phyloP scores from a whole-genome alignment of 2,329 filamentous ascomycete species.

The Pyrenochaeta sp. region DNA sequence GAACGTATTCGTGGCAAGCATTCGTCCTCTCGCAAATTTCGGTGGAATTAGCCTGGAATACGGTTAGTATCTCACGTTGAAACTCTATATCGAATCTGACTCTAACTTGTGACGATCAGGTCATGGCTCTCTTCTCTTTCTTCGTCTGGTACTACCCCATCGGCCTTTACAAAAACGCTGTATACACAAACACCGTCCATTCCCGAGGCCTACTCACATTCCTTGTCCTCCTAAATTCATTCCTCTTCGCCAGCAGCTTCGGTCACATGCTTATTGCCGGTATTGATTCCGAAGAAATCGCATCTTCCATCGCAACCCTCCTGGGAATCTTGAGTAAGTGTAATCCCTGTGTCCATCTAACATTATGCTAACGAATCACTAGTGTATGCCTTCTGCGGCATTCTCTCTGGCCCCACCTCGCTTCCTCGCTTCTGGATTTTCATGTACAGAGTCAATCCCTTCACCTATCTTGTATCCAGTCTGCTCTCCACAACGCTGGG shows the following conservation, averaged over 20 bases:
- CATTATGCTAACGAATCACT: too few species aligned
- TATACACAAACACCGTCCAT: slow-evolving; percentile 62
- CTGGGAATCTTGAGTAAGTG: slow-evolving; percentile 61
- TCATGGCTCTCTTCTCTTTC: slow-evolving; percentile 60
- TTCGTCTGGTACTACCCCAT: slow-evolving; percentile 69
- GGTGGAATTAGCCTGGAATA: slow-evolving; percentile 68
- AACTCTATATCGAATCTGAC: slow-evolving; percentile 15
- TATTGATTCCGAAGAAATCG: slow-evolving; percentile 73
- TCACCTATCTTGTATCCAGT: slow-evolving; percentile 72
- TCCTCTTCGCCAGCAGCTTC: slow-evolving; percentile 72
- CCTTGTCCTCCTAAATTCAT: slow-evolving; percentile 66
- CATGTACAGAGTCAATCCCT: slow-evolving; percentile 75
- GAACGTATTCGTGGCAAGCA: slow-evolving; percentile 76
- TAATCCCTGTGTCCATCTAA: too few species aligned
- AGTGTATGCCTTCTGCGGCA: slow-evolving; percentile 57
- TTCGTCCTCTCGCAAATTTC: slow-evolving; percentile 76
- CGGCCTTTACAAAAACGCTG: slow-evolving; percentile 74
- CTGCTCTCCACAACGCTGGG: slow-evolving; percentile 61
- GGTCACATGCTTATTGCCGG: slow-evolving; percentile 77
- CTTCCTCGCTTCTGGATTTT: slow-evolving; percentile 80
- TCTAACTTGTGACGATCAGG: slow-evolving; percentile 45
- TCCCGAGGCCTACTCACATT: slow-evolving; percentile 75
- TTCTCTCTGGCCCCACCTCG: slow-evolving; percentile 65
- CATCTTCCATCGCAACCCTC: slow-evolving; percentile 67
- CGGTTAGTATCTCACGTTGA: slow-evolving; percentile 64